Evolutionary conservation across 768 basidiomycete species (phyloP).

Genomic region (Mycena albidolilacea): DNA sequence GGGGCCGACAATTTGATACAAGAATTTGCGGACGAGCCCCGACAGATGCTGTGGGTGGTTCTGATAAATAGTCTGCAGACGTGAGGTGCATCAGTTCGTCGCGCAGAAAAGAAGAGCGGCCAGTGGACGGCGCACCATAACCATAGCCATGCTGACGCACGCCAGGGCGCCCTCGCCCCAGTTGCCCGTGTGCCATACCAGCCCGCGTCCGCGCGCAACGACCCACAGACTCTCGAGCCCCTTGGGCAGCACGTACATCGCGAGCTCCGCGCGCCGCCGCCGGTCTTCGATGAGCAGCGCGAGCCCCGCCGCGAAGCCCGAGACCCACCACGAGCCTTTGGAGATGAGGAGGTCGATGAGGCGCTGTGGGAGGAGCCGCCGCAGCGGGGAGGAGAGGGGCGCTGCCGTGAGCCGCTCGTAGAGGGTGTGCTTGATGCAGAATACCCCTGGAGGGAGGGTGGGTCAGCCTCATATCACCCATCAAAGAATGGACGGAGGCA

Average conservation of each 20-base stretch:
- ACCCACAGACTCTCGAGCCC: slow-evolving; percentile 94
- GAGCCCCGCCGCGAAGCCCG: slow-evolving; percentile 81
- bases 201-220: slow-evolving; percentile 80
- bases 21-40: slow-evolving; percentile 81
- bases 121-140: slow-evolving; percentile 61
- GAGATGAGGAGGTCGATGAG: slow-evolving; percentile 73
- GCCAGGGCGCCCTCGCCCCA: slow-evolving; percentile 66
- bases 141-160: slow-evolving; percentile 34
- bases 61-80: slow-evolving; percentile 80
- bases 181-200: slow-evolving; percentile 79
- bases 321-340: slow-evolving; percentile 80
- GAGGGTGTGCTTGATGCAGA: slow-evolving; percentile 77
- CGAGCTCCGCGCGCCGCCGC: slow-evolving; percentile 90
- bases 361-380: slow-evolving; percentile 57
- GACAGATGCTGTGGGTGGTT: slow-evolving; percentile 71
- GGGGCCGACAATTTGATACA: slow-evolving; percentile 93
- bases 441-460: slow-evolving; percentile 61
- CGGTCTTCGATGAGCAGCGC: slow-evolving; percentile 91
- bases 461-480: not conserved
- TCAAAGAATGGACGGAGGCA: slow-evolving; percentile 50
- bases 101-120: not conserved
- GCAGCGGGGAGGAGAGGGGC: slow-evolving; percentile 52
- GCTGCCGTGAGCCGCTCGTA: slow-evolving; percentile 62
- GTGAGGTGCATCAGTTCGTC: slow-evolving; percentile 2
- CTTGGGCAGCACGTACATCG: slow-evolving; percentile 93